Evolutionary conservation across 345 rosid species (phyloP).

Genomic region (Gynandropsis gynandra): DNA sequence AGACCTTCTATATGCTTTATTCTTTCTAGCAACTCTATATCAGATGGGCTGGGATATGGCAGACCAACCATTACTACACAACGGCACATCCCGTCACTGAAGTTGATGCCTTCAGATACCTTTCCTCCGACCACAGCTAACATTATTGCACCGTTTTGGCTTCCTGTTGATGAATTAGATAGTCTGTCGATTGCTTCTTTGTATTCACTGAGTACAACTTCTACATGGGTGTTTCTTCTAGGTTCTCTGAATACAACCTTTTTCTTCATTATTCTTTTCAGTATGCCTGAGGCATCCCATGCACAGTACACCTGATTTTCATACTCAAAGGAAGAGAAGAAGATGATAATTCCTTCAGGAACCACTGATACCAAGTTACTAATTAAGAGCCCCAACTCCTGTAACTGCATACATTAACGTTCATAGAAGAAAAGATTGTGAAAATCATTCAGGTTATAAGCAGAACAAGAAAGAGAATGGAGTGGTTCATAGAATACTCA

Average conservation of each 20-base stretch:
- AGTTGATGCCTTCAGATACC: constrained; percentile 97
- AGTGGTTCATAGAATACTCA: constrained; percentile 27
- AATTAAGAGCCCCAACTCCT: constrained; percentile 76
- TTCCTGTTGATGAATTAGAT: constrained; percentile 26
- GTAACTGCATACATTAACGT: constrained; percentile 40
- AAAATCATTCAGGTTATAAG: neutral
- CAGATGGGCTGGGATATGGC: constrained; percentile 83
- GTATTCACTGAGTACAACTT: constrained; percentile 69
- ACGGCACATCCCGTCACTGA: constrained; percentile 93
- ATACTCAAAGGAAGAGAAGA: constrained; percentile 91
- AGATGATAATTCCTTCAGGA: constrained; percentile 86
- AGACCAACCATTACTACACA: constrained; percentile 96
- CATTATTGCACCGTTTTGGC: constrained; percentile 64
- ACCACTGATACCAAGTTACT: constrained; percentile 73
- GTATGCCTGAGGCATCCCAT: constrained; percentile 78
- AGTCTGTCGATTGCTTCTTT: constrained; percentile 51
- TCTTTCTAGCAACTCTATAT: constrained; percentile 80
- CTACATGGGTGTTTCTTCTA: constrained; percentile 56
- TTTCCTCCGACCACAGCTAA: constrained; percentile 94
- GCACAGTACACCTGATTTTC: constrained; percentile 64
- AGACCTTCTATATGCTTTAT: constrained; percentile 75
- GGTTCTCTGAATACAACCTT: constrained; percentile 84
- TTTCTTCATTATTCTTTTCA: constrained; percentile 65
- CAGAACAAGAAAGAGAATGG: neutral
- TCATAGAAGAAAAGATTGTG: neutral